Conservation (phyloP, 1,284 basidiomycete species). For the Melampsora larici-populina region DNA sequence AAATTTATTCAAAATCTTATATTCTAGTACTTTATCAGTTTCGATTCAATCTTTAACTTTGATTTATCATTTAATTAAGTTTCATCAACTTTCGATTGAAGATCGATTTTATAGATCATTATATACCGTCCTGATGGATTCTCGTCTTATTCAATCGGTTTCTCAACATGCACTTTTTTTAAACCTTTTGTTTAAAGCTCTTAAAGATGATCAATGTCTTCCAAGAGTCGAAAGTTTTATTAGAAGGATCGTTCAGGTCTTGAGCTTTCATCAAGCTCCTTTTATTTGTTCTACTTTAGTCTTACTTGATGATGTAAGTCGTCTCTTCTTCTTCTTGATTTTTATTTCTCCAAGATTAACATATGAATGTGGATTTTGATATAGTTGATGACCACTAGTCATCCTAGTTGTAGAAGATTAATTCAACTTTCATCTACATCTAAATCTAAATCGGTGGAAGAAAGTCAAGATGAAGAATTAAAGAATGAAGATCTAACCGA, state of each 20-base stretch:
- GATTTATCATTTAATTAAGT: too few species aligned
- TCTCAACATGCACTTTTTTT: constrained; percentile 98
- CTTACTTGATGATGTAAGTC: constrained; percentile 59
- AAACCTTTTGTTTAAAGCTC: constrained; percentile 86
- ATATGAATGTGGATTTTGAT: not conserved
- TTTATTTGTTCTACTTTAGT: constrained; percentile 84
- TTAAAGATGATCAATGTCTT: constrained; percentile 71
- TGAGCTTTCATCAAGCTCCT: constrained; percentile 72
- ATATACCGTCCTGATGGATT: constrained; percentile 82
- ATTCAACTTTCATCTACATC: constrained; percentile 4
- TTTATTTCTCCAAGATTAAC: not conserved
- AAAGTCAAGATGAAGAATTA: constrained; percentile 46
- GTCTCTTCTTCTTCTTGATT: not conserved
- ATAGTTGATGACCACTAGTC: not conserved
- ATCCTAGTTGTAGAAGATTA: not conserved
- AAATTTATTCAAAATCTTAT: constrained; percentile 82
- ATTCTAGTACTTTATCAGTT: constrained; percentile 86
- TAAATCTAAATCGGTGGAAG: not conserved
- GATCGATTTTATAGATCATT: constrained; percentile 88
- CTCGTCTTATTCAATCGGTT: constrained; percentile 69
- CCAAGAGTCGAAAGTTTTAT: constrained; percentile 77
- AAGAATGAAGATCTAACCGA: constrained; percentile 43
- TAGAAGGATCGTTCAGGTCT: constrained; percentile 78
- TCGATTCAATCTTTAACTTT: constrained; percentile 88
- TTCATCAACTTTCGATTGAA: constrained; percentile 59